Percentiles rank a stretch among this genome's conserved stretches.
Evolutionary conservation across 495 filamentous ascomycete genomes (phyloP).

Genomic region (Trichoderma virens): DNA sequence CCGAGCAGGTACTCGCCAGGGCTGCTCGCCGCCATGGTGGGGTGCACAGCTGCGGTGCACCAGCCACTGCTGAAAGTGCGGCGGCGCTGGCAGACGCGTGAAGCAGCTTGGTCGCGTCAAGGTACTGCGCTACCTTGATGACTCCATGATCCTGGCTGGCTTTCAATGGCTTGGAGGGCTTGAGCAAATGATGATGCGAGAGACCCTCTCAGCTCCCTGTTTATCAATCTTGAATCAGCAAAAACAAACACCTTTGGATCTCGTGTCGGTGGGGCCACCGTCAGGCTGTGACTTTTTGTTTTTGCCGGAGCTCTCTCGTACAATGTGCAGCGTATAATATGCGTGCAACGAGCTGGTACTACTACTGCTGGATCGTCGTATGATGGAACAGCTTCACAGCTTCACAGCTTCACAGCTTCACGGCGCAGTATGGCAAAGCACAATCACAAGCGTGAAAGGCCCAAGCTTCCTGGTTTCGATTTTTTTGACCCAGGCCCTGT

Average conservation of each 20-base stretch:
- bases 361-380: too few species aligned
- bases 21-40: background rate
- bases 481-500: background rate
- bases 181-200: background rate
- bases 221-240: slow-evolving; percentile 7
- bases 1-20: background rate
- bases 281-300: background rate
- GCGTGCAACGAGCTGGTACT: too few species aligned
- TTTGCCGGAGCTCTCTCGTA: too few species aligned
- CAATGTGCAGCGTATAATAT: too few species aligned
- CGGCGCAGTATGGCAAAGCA: background rate
- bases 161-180: background rate
- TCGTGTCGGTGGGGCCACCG: background rate
- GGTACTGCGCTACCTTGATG: background rate
- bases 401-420: too few species aligned
- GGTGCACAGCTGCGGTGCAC: background rate
- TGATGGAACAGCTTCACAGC: too few species aligned
- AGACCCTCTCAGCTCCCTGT: background rate
- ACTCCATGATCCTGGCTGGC: background rate
- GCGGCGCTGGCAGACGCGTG: background rate
- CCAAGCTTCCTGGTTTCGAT: background rate
- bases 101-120: background rate
- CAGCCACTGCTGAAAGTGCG: background rate
- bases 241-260: slow-evolving; percentile 1
- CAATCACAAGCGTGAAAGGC: background rate